Conservation (phyloP, 2,329 filamentous ascomycete species). For the Hortaea sp. region DNA sequence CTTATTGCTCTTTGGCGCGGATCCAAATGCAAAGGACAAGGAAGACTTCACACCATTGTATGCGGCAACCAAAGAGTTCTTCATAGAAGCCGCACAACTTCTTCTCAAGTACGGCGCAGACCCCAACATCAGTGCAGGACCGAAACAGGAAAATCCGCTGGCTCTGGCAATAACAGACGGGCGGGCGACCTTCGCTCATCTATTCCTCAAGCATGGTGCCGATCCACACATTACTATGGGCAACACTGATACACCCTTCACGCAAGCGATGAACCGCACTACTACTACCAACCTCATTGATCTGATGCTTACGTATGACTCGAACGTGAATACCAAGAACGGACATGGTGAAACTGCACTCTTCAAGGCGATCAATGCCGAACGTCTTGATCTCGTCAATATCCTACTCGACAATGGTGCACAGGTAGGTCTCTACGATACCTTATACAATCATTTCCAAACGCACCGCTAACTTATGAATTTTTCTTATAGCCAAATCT, state of each 20-base stretch:
- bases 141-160: slow-evolving; percentile 47
- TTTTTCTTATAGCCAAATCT: slow-evolving; percentile 45
- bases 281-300: slow-evolving; percentile 47
- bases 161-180: slow-evolving; percentile 40
- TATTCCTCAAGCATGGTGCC: slow-evolving; percentile 53
- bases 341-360: slow-evolving; percentile 53
- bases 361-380: slow-evolving; percentile 50
- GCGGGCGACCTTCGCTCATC: slow-evolving; percentile 47
- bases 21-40: slow-evolving; percentile 49
- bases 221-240: slow-evolving; percentile 45
- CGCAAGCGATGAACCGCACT: slow-evolving; percentile 50
- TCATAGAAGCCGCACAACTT: slow-evolving; percentile 44
- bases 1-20: slow-evolving; percentile 50
- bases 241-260: slow-evolving; percentile 52
- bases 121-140: slow-evolving; percentile 42
- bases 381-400: slow-evolving; percentile 47
- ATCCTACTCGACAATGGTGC: slow-evolving; percentile 49
- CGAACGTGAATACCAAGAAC: slow-evolving; percentile 50
- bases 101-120: slow-evolving; percentile 57
- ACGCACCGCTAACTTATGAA: no score
- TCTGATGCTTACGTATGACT: slow-evolving; percentile 50
- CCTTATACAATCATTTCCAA: no score
- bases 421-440: slow-evolving; percentile 10
- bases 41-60: slow-evolving; percentile 55
- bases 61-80: slow-evolving; percentile 33